Evolutionary conservation across 2,329 filamentous ascomycete species (phyloP).

Genomic region (Verticillium tricorpus): DNA sequence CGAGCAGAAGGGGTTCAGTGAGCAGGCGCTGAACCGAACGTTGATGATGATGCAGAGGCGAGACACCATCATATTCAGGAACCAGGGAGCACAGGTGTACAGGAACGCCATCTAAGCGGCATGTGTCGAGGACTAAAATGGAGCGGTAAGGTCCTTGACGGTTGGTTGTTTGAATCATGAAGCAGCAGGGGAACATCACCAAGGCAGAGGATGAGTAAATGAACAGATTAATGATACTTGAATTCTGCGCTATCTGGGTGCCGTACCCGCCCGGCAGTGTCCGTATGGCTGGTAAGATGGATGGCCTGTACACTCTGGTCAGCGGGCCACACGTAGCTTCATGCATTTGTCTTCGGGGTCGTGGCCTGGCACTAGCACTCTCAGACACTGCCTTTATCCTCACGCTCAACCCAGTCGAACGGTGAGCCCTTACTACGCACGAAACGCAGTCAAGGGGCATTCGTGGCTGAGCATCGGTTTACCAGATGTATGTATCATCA

Average conservation of each 20-base stretch:
- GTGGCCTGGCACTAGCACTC: neutral
- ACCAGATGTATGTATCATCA: conserved; percentile 11
- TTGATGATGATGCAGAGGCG: conserved; percentile 81
- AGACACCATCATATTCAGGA: conserved; percentile 79
- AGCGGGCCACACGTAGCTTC: neutral
- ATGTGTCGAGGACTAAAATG: neutral
- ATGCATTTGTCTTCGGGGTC: neutral
- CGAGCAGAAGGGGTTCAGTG: conserved; percentile 83
- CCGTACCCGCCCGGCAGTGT: neutral
- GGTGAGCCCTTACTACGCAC: neutral
- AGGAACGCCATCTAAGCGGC: conserved; percentile 59
- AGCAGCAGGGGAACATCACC: neutral
- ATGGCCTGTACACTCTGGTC: conserved; percentile 1
- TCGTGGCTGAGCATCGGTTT: conserved; percentile 15
- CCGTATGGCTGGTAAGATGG: neutral
- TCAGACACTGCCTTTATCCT: conserved; percentile 14
- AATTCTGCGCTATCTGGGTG: neutral
- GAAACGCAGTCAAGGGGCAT: neutral
- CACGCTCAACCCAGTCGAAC: conserved; percentile 14
- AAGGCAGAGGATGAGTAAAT: neutral
- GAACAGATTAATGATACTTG: conserved; percentile 5
- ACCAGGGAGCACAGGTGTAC: conserved; percentile 71
- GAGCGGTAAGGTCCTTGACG: neutral
- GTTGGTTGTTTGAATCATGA: neutral
- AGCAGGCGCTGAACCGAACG: conserved; percentile 79